These are phyloP conservation scores for Neopestalotiopsis sp. DNA, from an alignment of 2,329 filamentous ascomycete species.

Conservation along the genomic window DNA sequence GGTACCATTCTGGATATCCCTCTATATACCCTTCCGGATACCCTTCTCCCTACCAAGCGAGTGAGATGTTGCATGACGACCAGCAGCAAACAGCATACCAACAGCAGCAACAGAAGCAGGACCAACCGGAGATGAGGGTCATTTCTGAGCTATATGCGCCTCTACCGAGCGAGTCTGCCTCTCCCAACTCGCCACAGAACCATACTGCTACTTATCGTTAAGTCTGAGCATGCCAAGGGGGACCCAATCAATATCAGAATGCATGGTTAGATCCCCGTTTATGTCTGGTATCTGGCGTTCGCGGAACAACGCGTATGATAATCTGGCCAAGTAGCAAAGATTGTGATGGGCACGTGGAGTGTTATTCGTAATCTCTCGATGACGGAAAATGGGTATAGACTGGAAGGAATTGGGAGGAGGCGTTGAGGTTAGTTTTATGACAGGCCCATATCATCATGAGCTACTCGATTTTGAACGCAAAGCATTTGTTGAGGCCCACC, in stretches of 20 bases:
- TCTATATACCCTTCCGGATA: not conserved
- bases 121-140: not conserved
- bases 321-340: no score
- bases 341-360: no score
- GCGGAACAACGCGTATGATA: no score
- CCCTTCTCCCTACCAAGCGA: not conserved
- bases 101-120: not conserved
- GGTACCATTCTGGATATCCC: not conserved
- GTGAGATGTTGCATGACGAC: not conserved
- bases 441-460: no score
- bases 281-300: no score
- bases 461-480: no score
- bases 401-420: no score
- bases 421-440: no score
- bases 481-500: no score
- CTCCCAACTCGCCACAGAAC: not conserved
- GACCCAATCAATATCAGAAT: not conserved
- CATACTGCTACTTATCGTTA: not conserved
- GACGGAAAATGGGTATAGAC: no score
- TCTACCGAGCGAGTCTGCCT: not conserved
- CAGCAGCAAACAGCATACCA: not conserved
- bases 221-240: not conserved
- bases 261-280: no score
- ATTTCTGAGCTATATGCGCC: not conserved
- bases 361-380: no score